phyloP scores from a whole-genome alignment of 192 early-diverging fungal species.

The Gonapodya prolifera region DNA sequence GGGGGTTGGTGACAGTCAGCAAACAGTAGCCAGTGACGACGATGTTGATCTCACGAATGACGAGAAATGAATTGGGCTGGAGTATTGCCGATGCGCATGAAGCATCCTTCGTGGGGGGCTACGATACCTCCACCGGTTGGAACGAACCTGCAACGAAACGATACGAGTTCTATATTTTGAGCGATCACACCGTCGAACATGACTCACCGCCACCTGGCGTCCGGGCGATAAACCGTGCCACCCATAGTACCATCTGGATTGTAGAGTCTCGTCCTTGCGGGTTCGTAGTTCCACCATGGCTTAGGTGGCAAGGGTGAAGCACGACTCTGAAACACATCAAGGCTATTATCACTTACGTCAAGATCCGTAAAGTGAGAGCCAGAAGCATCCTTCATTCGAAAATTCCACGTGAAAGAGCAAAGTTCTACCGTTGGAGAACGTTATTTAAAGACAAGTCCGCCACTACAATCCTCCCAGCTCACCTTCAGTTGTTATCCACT shows the following conservation, averaged over 20 bases:
- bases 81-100: background rate
- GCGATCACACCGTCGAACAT: background rate
- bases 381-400: background rate
- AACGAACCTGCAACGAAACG: background rate
- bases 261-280: background rate
- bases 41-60: too few species aligned
- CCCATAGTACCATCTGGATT: background rate
- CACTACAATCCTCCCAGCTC: background rate
- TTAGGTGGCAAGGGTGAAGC: background rate
- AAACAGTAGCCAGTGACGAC: too few species aligned
- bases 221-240: background rate
- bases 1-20: background rate
- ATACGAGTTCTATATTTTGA: too few species aligned
- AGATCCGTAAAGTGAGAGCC: background rate
- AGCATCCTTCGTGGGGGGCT: background rate
- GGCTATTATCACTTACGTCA: background rate
- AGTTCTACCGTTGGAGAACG: background rate
- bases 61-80: background rate
- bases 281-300: background rate
- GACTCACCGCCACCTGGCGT: constrained; percentile 5
- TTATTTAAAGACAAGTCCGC: background rate
- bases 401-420: background rate
- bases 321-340: too few species aligned
- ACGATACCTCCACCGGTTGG: background rate
- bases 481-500: background rate